These are phyloP conservation scores for Triticum monococcum DNA, from an alignment of 176 grass and related monocot genomes.

Conservation along the genomic window DNA sequence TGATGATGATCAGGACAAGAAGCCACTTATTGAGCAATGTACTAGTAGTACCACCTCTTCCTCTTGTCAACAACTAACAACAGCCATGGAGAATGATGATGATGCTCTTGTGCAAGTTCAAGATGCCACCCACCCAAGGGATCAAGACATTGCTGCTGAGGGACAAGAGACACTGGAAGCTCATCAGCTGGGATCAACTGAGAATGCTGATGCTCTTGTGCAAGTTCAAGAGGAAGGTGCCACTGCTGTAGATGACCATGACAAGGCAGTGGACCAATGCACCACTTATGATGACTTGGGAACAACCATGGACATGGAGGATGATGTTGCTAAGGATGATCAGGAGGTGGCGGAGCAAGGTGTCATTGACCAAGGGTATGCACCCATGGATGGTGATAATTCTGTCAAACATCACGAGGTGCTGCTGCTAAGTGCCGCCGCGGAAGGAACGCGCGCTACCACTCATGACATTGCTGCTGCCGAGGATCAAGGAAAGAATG, in stretches of 20 bases:
- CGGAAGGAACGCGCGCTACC: not conserved
- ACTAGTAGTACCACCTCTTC: too few relatives aligned
- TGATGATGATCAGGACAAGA: not conserved
- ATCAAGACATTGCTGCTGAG: too few relatives aligned
- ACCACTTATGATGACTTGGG: not conserved
- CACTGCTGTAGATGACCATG: too few relatives aligned
- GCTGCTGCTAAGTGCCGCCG: too few relatives aligned
- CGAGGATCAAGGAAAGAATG: not conserved
- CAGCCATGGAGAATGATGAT: too few relatives aligned
- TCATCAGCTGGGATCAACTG: too few relatives aligned
- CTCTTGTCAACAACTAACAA: too few relatives aligned
- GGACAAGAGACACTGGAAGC: too few relatives aligned
- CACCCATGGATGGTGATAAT: not conserved
- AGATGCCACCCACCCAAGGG: too few relatives aligned
- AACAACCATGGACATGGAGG: not conserved
- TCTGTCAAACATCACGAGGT: constrained; percentile 2
- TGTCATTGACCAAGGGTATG: not conserved
- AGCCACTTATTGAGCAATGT: not conserved
- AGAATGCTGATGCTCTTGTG: too few relatives aligned
- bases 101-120: too few relatives aligned
- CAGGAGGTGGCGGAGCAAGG: not conserved
- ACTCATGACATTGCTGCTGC: not conserved
- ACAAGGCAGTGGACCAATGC: not conserved
- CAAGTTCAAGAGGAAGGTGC: too few relatives aligned
- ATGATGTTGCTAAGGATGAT: not conserved